These are phyloP conservation scores for Naganishia liquefaciens DNA, from an alignment of 1,284 basidiomycete species.

Conservation along the genomic window DNA sequence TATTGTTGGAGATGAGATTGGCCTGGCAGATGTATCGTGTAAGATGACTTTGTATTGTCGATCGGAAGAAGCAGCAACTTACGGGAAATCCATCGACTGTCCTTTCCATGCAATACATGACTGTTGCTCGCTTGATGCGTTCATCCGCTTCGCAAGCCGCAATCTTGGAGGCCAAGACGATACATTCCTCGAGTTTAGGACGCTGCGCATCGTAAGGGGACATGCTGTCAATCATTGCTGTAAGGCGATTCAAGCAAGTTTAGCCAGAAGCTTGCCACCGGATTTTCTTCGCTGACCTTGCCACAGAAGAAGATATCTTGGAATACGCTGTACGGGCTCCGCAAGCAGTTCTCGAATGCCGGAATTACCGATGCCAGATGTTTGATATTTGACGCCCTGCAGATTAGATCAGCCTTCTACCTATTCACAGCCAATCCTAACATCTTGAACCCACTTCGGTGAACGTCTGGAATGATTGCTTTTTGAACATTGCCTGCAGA, in stretches of 20 bases:
- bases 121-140: conserved; percentile 81
- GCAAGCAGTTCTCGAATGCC: conserved; percentile 92
- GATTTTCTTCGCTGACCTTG: conserved; percentile 58
- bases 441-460: conserved; percentile 79
- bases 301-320: conserved; percentile 91
- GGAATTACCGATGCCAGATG: conserved; percentile 75
- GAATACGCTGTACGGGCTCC: conserved; percentile 99
- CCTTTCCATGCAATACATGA: conserved; percentile 80
- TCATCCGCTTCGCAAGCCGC: conserved; percentile 91
- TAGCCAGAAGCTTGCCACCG: conserved; percentile 7
- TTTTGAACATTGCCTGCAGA: conserved; percentile 77
- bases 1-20: conserved; percentile 77
- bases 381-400: conserved; percentile 85
- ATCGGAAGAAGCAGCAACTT: conserved; percentile 36
- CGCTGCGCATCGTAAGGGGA: conserved; percentile 72
- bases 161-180: conserved; percentile 83
- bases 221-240: conserved; percentile 82
- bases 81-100: conserved; percentile 87
- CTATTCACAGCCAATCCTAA: not conserved
- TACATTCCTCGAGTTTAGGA: conserved; percentile 79
- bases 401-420: conserved; percentile 23
- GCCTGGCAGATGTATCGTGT: conserved; percentile 53
- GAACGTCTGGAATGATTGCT: conserved; percentile 74
- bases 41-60: not conserved
- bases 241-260: conserved; percentile 19